Base-by-base conservation (phyloP, 2,329 filamentous ascomycete species). In the Bipolaris zeicola region DNA sequence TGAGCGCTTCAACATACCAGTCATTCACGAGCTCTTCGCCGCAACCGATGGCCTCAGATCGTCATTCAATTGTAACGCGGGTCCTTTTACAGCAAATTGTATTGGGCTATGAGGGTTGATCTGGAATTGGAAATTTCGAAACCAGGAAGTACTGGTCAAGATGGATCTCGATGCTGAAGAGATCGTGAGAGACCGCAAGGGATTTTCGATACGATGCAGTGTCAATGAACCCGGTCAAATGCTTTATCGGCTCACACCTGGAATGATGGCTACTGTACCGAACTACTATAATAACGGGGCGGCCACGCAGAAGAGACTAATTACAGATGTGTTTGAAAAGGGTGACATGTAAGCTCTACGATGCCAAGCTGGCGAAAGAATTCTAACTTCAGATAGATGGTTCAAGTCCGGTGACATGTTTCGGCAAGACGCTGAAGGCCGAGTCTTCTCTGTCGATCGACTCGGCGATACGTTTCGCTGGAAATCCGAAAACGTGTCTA, bases 401-500 rank as follows among this genome's bases (percentile, higher is more conserved):
- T 76, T 76, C 62, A 69, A 72, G 42, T 75, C 74, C 7, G 75
- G 75, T 50, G 75, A 77, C 33, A 73, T 76, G 70, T 67, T 75
- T 65, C 67, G 73, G 56, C 68, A 71, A 54, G 73, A 76, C 43
- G 20, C 45, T 7, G 63, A 73, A 20, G 74, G 74, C 22, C 72
- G 72, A 7, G 67, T 76, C 28, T 76, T 67, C 64, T 77, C 76
- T 54, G 72, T 76, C 34, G 74, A 77, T 50, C 70, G 75, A 39
- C 62, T 77, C 6, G 75, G 75, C 47, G 75, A 77, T 46, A 77
- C 75, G 3, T 77, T 76, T 60, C 72, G 75, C 47, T 77, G 75
- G 75, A 78, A 75, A 56, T 77, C 76, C 3, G 78, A 81, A 62
- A 81, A 81, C 61, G 77, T 81, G 3, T 79, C 78, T 1, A 80